Evolutionary conservation across 2,329 filamentous ascomycete species (phyloP).

Genomic region (Sclerotinia glacialis): DNA sequence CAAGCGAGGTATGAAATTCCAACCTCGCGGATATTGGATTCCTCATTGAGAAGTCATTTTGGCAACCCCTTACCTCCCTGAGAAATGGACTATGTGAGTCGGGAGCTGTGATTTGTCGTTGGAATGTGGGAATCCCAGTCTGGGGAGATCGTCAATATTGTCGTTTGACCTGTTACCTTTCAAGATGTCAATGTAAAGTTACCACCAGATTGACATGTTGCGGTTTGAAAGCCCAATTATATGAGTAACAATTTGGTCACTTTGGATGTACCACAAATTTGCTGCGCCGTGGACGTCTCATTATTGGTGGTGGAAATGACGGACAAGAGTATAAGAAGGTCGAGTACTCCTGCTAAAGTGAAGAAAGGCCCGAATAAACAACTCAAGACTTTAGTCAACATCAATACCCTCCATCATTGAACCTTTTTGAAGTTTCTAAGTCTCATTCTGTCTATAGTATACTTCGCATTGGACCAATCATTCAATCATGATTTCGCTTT

Average conservation of each 20-base stretch:
- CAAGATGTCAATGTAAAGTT: background rate
- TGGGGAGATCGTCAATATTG: background rate
- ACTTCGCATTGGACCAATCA: no score
- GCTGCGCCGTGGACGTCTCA: background rate
- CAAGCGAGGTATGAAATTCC: background rate
- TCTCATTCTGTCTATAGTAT: background rate
- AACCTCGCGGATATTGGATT: constrained; percentile 3
- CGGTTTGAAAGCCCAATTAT: background rate
- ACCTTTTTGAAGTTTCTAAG: background rate
- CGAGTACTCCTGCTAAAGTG: background rate
- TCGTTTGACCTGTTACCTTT: constrained; percentile 10
- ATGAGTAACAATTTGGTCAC: constrained; percentile 2
- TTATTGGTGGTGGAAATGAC: background rate
- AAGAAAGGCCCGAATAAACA: background rate
- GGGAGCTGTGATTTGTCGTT: background rate
- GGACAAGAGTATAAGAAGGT: background rate
- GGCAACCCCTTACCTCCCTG: background rate
- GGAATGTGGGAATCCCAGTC: constrained; percentile 1
- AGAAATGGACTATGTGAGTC: background rate
- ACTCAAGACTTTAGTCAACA: background rate
- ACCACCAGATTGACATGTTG: background rate
- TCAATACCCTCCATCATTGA: background rate
- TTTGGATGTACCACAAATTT: background rate
- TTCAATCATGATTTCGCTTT: constrained; percentile 5
- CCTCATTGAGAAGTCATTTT: constrained; percentile 1